These are phyloP conservation scores for Komagataea norvegica DNA, from an alignment of 1,139 yeast species.

Conservation along the genomic window DNA sequence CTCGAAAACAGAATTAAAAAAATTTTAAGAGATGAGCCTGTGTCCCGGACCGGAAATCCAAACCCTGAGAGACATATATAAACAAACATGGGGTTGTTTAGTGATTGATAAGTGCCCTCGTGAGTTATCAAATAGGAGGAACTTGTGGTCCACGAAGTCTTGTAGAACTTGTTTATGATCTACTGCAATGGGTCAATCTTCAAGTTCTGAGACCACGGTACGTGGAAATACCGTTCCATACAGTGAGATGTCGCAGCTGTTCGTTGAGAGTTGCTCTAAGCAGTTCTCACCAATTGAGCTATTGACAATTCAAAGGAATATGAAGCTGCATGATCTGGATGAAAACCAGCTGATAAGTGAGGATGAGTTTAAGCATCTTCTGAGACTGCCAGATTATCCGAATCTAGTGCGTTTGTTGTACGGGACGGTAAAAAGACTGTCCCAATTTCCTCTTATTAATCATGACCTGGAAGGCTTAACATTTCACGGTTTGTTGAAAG, in stretches of 20 bases:
- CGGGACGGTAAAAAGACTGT: slow-evolving; percentile 32
- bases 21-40: slow-evolving; percentile 8
- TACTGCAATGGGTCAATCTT: slow-evolving; percentile 35
- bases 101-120: too few species aligned
- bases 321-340: slow-evolving; percentile 28
- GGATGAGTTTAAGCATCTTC: slow-evolving; percentile 26
- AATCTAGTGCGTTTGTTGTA: slow-evolving; percentile 31
- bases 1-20: not conserved
- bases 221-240: slow-evolving; percentile 24
- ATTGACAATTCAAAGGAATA: slow-evolving; percentile 30
- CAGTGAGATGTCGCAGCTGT: slow-evolving; percentile 29
- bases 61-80: not conserved
- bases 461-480: slow-evolving; percentile 31
- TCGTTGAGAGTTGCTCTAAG: slow-evolving; percentile 34
- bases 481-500: slow-evolving; percentile 39
- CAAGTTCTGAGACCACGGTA: slow-evolving; percentile 14
- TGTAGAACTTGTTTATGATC: too few species aligned
- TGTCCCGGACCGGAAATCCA: slow-evolving; percentile 3
- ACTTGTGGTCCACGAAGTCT: too few species aligned
- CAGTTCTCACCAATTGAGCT: slow-evolving; percentile 38
- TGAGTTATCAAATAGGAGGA: too few species aligned
- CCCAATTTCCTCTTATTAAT: slow-evolving; percentile 42
- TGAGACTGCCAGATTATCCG: slow-evolving; percentile 30
- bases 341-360: slow-evolving; percentile 28
- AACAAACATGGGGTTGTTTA: not conserved